Percentiles rank a stretch among this genome's conserved stretches.
Evolutionary conservation across 129 eudicot genomes (phyloP).

Genomic region (Tagetes erecta): DNA sequence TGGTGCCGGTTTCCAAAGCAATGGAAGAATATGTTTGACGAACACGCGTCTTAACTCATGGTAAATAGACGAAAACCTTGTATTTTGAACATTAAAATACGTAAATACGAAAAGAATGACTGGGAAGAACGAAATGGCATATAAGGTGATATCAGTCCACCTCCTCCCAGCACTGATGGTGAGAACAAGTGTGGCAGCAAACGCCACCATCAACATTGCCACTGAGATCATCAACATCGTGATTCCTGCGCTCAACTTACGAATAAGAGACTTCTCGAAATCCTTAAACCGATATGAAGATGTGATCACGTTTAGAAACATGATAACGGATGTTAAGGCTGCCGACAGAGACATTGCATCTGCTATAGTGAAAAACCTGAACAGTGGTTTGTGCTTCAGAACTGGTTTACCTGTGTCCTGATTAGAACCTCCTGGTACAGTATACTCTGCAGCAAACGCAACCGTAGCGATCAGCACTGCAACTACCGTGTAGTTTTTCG

Average conservation of each 20-base stretch:
- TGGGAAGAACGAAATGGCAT: constrained; percentile 40
- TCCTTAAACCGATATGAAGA: constrained; percentile 38
- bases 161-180: constrained; percentile 30
- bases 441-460: constrained; percentile 57
- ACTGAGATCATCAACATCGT: constrained; percentile 34
- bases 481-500: constrained; percentile 44
- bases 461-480: constrained; percentile 51
- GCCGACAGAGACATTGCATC: constrained; percentile 41
- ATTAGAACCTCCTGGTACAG: constrained; percentile 47
- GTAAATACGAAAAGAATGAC: constrained; percentile 20
- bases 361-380: constrained; percentile 25
- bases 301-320: constrained; percentile 38
- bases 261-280: constrained; percentile 29
- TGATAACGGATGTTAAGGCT: constrained; percentile 40
- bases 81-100: not conserved
- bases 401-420: constrained; percentile 23
- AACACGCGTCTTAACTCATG: not conserved
- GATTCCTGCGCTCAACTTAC: constrained; percentile 28
- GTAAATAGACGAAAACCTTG: not conserved
- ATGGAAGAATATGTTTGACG: not conserved
- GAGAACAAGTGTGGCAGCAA: constrained; percentile 41
- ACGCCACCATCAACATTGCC: constrained; percentile 43
- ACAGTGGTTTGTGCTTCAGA: constrained; percentile 30
- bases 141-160: constrained; percentile 38
- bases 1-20: not conserved